Evolutionary conservation across 805 yeast genomes (phyloP).

Genomic region (Schizosaccharomyces octosporus): DNA sequence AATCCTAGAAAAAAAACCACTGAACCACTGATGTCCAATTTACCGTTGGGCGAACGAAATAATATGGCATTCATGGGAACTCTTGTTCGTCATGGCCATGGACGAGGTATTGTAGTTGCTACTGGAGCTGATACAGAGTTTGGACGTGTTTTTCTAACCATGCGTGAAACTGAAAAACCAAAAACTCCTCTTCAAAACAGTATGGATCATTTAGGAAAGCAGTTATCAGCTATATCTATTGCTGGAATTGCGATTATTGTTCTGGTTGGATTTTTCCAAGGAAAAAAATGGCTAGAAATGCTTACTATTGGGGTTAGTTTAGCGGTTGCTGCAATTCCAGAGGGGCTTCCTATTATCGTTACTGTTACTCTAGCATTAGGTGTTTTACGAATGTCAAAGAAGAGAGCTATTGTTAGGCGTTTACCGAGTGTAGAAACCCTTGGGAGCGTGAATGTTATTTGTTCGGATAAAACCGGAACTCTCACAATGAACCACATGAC

Average conservation of each 20-base stretch:
- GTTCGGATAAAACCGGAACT: slow-evolving; percentile 81
- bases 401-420: slow-evolving; percentile 81
- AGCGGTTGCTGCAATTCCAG: slow-evolving; percentile 98
- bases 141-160: slow-evolving; percentile 86
- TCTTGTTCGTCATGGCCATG: slow-evolving; percentile 85
- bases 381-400: slow-evolving; percentile 83
- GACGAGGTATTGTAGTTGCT: slow-evolving; percentile 75
- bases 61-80: slow-evolving; percentile 94
- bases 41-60: slow-evolving; percentile 32
- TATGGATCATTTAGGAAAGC: slow-evolving; percentile 89
- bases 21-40: slow-evolving; percentile 18
- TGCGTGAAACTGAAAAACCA: slow-evolving; percentile 85
- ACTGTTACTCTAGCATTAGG: slow-evolving; percentile 93
- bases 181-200: slow-evolving; percentile 88
- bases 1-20: slow-evolving; percentile 52
- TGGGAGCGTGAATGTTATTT: slow-evolving; percentile 81
- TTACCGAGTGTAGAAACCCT: slow-evolving; percentile 86
- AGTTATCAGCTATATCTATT: slow-evolving; percentile 63
- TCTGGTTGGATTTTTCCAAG: slow-evolving; percentile 69
- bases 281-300: slow-evolving; percentile 91
- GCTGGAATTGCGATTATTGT: slow-evolving; percentile 79
- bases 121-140: slow-evolving; percentile 78
- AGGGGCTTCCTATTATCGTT: slow-evolving; percentile 92
- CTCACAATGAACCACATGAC: slow-evolving; percentile 82
- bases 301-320: slow-evolving; percentile 89